Conservation (phyloP, 2,329 filamentous ascomycete species). For the Arthrobotrys megalospora region DNA sequence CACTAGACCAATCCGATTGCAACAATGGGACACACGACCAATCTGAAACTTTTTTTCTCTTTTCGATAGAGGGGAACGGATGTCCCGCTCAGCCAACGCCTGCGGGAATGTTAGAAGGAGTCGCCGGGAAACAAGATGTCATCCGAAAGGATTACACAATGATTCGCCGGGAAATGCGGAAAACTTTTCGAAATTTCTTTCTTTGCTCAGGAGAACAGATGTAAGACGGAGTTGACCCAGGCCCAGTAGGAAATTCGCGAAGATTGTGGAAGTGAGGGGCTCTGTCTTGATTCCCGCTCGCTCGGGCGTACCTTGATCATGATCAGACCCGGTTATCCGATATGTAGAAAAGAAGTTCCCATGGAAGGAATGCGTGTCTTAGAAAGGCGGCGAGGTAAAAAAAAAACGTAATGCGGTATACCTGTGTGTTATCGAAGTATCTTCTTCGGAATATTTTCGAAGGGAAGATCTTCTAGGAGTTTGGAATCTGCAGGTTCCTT, state of each 20-base stretch:
- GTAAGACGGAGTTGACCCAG: conserved; percentile 11
- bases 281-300: conserved; percentile 25
- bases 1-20: neutral
- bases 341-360: neutral
- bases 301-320: neutral
- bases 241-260: conserved; percentile 4
- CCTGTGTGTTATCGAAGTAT: neutral
- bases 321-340: neutral
- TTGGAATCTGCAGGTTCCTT: neutral
- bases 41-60: neutral
- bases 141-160: conserved; percentile 15
- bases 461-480: neutral
- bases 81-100: conserved; percentile 14
- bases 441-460: conserved; percentile 11
- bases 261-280: neutral
- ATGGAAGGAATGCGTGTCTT: neutral
- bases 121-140: no score
- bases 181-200: neutral
- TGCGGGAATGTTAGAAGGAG: neutral
- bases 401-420: neutral
- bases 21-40: conserved; percentile 4
- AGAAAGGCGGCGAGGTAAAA: neutral
- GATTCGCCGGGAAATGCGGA: conserved; percentile 2
- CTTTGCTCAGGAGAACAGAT: neutral
- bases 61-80: neutral